These are phyloP conservation scores for Nannochloris sp. DNA, from an alignment of 139 green algal species.

Conservation along the genomic window DNA sequence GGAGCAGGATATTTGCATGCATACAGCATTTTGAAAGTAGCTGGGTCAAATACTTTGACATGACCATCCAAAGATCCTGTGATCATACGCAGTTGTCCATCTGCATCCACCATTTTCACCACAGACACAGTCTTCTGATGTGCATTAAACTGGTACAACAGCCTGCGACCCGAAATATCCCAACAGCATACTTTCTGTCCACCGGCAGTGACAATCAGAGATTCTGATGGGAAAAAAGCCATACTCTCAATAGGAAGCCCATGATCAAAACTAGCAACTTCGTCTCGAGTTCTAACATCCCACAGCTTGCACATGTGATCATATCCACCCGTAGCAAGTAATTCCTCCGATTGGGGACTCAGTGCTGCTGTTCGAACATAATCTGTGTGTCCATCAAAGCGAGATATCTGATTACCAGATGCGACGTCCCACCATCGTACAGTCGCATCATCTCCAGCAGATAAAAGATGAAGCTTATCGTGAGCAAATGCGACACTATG, in stretches of 20 bases:
- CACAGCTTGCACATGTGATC: constrained; percentile 79
- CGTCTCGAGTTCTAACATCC: constrained; percentile 52
- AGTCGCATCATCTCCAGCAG: constrained; percentile 72
- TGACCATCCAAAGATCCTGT: constrained; percentile 84
- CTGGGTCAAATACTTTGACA: constrained; percentile 88
- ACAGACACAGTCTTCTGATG: constrained; percentile 93
- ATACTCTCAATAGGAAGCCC: constrained; percentile 73
- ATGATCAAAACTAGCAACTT: constrained; percentile 54
- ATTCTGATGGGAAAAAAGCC: constrained; percentile 65
- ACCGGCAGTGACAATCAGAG: constrained; percentile 58
- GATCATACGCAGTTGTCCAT: constrained; percentile 66
- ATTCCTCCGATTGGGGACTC: constrained; percentile 38
- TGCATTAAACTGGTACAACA: constrained; percentile 61
- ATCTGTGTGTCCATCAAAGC: constrained; percentile 63
- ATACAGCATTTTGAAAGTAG: constrained; percentile 64
- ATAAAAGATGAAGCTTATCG: constrained; percentile 71
- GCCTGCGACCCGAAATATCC: constrained; percentile 70
- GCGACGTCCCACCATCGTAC: constrained; percentile 74
- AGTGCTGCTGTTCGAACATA: constrained; percentile 67
- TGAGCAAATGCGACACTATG: constrained; percentile 56
- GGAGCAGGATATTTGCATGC: constrained; percentile 67
- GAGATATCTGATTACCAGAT: constrained; percentile 38
- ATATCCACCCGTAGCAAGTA: constrained; percentile 69
- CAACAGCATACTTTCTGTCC: constrained; percentile 74
- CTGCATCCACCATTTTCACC: constrained; percentile 41